Percentiles rank a stretch among this genome's conserved stretches.
These are phyloP conservation scores for Fusarium denticulatum DNA, from an alignment of 2,329 filamentous ascomycete genomes.

Conservation along the genomic window DNA sequence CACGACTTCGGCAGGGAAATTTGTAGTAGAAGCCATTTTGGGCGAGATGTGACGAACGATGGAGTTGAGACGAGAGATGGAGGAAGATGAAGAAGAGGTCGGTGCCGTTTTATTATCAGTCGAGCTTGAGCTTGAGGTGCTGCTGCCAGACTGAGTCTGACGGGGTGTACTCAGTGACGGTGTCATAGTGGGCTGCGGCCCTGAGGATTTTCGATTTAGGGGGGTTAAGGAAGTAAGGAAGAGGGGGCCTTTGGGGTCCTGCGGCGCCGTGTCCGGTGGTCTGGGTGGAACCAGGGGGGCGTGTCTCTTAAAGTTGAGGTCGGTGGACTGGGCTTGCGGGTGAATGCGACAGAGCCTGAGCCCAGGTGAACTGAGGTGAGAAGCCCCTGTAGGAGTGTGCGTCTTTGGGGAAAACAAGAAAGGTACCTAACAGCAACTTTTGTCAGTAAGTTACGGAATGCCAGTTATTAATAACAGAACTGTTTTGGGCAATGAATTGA, in stretches of 20 bases:
- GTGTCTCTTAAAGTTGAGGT: constrained; percentile 1
- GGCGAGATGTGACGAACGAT: constrained; percentile 78
- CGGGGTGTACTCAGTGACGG: constrained; percentile 41
- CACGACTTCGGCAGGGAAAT: constrained; percentile 80
- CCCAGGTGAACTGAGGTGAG: constrained; percentile 29
- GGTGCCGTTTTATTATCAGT: constrained; percentile 45
- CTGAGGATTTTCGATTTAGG: constrained; percentile 42
- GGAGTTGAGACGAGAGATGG: constrained; percentile 65
- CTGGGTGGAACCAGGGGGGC: constrained; percentile 37
- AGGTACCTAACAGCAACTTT: constrained; percentile 32
- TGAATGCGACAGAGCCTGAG: not conserved
- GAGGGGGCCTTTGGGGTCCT: constrained; percentile 29
- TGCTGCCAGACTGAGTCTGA: constrained; percentile 36
- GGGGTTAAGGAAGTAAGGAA: constrained; percentile 28
- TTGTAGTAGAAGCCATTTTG: constrained; percentile 55
- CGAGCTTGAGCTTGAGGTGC: constrained; percentile 40
- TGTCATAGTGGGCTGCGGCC: constrained; percentile 46
- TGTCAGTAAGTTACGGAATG: constrained; percentile 25
- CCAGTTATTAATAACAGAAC: constrained; percentile 6
- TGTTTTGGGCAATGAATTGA: constrained; percentile 8
- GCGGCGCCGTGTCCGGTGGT: constrained; percentile 37
- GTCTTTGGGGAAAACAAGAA: constrained; percentile 17
- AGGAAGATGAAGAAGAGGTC: constrained; percentile 55
- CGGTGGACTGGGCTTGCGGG: constrained; percentile 8
- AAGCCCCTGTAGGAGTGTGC: constrained; percentile 31